Percentiles rank a stretch among this genome's conserved stretches.
Conservation (phyloP, 768 basidiomycete species). For the Termitomyces sp. region DNA sequence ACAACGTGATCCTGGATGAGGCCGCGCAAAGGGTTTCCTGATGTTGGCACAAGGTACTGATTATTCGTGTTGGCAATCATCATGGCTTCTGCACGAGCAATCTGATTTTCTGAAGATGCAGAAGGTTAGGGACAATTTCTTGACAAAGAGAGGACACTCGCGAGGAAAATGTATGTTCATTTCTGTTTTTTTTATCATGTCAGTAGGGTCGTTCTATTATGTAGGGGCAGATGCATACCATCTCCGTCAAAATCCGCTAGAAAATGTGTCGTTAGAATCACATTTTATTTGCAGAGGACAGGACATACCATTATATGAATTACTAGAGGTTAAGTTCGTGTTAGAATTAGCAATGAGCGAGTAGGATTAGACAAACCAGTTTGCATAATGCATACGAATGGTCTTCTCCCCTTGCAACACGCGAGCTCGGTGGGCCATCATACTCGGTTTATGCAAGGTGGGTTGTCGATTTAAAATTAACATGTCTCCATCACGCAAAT, state of each 20-base stretch:
- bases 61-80: conserved; percentile 97
- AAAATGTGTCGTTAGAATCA: neutral
- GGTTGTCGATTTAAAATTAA: conserved; percentile 97
- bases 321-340: conserved; percentile 41
- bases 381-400: conserved; percentile 99
- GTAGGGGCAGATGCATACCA: conserved; percentile 35
- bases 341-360: neutral
- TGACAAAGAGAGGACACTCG: conserved; percentile 31
- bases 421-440: conserved; percentile 97
- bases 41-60: conserved; percentile 98
- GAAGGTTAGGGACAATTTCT: neutral
- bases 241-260: conserved; percentile 91
- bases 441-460: conserved; percentile 97
- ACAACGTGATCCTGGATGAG: conserved; percentile 99
- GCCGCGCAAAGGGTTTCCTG: conserved; percentile 95
- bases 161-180: conserved; percentile 99
- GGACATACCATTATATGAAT: conserved; percentile 88
- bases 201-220: conserved; percentile 1
- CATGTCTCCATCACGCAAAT: conserved; percentile 91
- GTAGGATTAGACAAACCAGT: conserved; percentile 60
- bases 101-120: conserved; percentile 69
- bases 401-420: conserved; percentile 96
- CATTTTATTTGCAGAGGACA: neutral
- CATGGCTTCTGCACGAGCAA: conserved; percentile 91
- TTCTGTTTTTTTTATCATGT: conserved; percentile 41